phyloP scores from a whole-genome alignment of 768 basidiomycete genomes.

The Podaxis pistillaris region DNA sequence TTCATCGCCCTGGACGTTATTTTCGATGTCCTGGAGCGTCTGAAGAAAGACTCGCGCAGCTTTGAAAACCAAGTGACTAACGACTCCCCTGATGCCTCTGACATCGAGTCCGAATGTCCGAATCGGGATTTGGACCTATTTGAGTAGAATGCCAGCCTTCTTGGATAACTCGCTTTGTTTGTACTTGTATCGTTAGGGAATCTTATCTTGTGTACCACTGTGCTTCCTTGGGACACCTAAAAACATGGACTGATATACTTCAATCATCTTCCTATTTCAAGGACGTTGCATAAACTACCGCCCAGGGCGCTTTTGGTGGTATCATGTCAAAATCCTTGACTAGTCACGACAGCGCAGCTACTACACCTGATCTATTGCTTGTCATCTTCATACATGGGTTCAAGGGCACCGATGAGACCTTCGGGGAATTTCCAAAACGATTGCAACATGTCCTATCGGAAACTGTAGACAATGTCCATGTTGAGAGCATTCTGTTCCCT shows the following conservation, averaged over 20 bases:
- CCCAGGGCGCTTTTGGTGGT: background rate
- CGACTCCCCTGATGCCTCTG: background rate
- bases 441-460: slow-evolving; percentile 75
- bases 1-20: slow-evolving; percentile 60
- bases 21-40: slow-evolving; percentile 53
- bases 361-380: slow-evolving; percentile 49
- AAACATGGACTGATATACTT: background rate
- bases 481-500: slow-evolving; percentile 84
- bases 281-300: background rate
- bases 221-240: background rate
- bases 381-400: slow-evolving; percentile 82
- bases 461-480: slow-evolving; percentile 50
- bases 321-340: background rate
- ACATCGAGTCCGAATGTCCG: slow-evolving; percentile 6
- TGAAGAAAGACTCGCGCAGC: slow-evolving; percentile 11
- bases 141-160: background rate
- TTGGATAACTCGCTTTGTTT: background rate
- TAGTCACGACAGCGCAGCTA: slow-evolving; percentile 12
- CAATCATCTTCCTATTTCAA: background rate
- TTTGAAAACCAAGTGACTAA: background rate
- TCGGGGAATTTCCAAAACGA: slow-evolving; percentile 74
- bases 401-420: slow-evolving; percentile 64
- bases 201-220: background rate
- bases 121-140: background rate
- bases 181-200: background rate